These are phyloP conservation scores for Chaetomium fimeti DNA, from an alignment of 495 filamentous ascomycete species.

Conservation along the genomic window DNA sequence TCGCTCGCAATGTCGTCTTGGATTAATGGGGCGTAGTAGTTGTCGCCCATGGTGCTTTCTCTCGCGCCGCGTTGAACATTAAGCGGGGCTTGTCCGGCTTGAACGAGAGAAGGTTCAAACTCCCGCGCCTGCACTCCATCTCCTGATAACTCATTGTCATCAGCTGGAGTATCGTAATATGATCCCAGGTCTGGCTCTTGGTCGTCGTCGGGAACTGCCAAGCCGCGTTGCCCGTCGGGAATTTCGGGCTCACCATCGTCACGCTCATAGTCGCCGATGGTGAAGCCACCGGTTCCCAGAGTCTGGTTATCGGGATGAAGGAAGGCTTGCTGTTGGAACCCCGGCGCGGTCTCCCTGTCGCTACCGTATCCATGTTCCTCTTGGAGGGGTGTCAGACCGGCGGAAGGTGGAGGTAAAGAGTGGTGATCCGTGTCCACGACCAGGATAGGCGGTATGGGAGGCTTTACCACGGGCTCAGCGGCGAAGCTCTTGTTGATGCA, in stretches of 20 bases:
- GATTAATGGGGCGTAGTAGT: not conserved
- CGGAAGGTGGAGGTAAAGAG: conserved; percentile 14
- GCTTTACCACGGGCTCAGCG: not conserved
- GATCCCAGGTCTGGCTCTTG: conserved; percentile 19
- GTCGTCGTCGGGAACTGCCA: conserved; percentile 10
- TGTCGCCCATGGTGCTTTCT: not conserved
- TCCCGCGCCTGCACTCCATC: not conserved
- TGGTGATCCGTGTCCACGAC: conserved; percentile 6
- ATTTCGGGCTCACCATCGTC: not conserved
- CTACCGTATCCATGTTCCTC: not conserved
- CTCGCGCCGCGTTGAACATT: not conserved
- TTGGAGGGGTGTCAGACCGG: conserved; percentile 11
- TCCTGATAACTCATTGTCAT: not conserved
- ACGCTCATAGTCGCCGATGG: conserved; percentile 17
- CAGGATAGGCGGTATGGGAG: not conserved
- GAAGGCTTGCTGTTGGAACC: not conserved
- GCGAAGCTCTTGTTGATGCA: conserved; percentile 24
- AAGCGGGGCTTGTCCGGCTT: not conserved
- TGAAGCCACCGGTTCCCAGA: not conserved
- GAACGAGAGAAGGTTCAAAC: not conserved
- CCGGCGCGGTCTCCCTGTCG: not conserved
- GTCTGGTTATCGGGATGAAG: conserved; percentile 14
- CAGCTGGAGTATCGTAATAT: conserved; percentile 15
- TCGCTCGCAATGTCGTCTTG: not conserved
- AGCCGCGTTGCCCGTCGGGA: not conserved